Base-by-base conservation (phyloP, 2,329 filamentous ascomycete species). In the Sphaerulina populicola region DNA sequence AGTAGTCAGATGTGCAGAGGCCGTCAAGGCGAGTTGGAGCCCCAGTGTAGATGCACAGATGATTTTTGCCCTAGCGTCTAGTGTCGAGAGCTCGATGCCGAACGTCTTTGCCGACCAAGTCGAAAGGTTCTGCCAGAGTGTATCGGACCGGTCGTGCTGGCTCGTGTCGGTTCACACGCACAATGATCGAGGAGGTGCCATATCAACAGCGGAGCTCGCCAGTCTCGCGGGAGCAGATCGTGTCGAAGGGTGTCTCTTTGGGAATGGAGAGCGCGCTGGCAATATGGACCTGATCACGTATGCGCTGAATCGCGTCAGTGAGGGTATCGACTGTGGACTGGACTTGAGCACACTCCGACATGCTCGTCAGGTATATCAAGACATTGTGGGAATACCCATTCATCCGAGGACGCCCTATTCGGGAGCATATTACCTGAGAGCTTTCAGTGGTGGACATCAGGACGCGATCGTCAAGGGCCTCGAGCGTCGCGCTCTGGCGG, bases 181-280 rank as follows among this genome's bases (percentile, higher is more conserved):
- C 72, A 97, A 97, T 66, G 91, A 97, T 69, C 79, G 93, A 55
- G 91, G 91, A 14, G 93, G 86, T 62, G 88, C 88, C 3, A 81
- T 93, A 12, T 91, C 91, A 0, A 89, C 90, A 0, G 86, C 91
- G 7, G 91, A 97, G 68, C 71, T 97, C 62, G 91, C 86, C 4
- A 90, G 96, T 70, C 95, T 97, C 89, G 93, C 89, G n/a, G 93
- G 91, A 47, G 93, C 89, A 33, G 87, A 96, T 70, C 77, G 93
- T 66, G 91, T 97, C 10, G 90, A 97, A 70, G 91, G 91, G 40
- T 95, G 88, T 58, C 76, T 96, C 35, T 94, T 96, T 65, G 89
- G 90, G 46, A 96, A 97, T 62, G 91, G 93, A 53, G 91, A 98
- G 76, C 77, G 93, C 57, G 97, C 91, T 0, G 93, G 91, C 56